Percentiles rank a stretch among this genome's conserved stretches.
phyloP scores from a whole-genome alignment of 805 yeast species.

The Ogataea pilisensis region DNA sequence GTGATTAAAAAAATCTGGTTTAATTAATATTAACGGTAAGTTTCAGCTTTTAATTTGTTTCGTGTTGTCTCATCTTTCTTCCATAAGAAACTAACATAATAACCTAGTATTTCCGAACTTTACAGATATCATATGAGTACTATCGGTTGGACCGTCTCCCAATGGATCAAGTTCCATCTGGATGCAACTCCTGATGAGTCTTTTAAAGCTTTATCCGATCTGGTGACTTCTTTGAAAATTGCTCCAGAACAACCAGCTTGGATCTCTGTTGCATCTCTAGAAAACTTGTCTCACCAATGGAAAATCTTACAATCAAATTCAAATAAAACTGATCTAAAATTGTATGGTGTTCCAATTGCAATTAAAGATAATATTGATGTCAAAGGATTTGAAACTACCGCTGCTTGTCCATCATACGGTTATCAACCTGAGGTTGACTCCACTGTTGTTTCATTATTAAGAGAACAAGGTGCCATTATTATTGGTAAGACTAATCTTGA shows the following conservation, averaged over 20 bases:
- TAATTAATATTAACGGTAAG: too few species aligned
- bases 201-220: slow-evolving; percentile 39
- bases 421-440: slow-evolving; percentile 72
- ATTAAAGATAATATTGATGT: slow-evolving; percentile 94
- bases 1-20: too few species aligned
- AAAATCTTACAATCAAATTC: slow-evolving; percentile 60
- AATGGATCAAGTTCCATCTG: slow-evolving; percentile 72
- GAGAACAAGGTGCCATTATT: slow-evolving; percentile 88
- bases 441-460: slow-evolving; percentile 65
- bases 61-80: too few species aligned
- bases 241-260: slow-evolving; percentile 78
- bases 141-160: slow-evolving; percentile 75
- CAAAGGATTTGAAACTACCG: slow-evolving; percentile 78
- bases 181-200: slow-evolving; percentile 61
- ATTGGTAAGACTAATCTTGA: slow-evolving; percentile 94
- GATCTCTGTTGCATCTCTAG: slow-evolving; percentile 71
- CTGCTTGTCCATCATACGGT: slow-evolving; percentile 86
- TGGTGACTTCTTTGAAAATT: slow-evolving; percentile 43
- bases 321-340: slow-evolving; percentile 51
- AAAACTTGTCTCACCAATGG: slow-evolving; percentile 75
- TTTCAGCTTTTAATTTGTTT: too few species aligned
- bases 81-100: too few species aligned
- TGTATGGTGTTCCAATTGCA: slow-evolving; percentile 94
- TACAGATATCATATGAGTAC: slow-evolving; percentile 14
- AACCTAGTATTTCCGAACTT: too few species aligned